Conservation (phyloP, 2,329 filamentous ascomycete genomes). For the Sclerotinia sclerotiorum region DNA sequence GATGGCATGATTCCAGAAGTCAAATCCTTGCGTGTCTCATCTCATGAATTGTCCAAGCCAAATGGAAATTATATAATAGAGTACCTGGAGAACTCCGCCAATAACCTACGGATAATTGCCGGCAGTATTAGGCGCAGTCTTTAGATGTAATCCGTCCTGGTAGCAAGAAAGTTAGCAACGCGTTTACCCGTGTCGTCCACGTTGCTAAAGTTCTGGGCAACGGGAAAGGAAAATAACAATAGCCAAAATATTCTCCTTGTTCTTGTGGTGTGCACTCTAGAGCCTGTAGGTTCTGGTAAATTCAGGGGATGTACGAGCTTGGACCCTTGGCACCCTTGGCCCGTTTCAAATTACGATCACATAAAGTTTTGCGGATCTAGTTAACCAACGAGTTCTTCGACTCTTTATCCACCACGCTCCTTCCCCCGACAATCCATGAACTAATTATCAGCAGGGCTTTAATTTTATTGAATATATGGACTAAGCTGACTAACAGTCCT, state of each 20-base stretch:
- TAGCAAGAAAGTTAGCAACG: not conserved
- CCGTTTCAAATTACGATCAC: constrained; percentile 2
- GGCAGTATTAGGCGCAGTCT: not conserved
- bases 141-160: not conserved
- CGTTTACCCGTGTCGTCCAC: not conserved
- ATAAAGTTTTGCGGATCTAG: not conserved
- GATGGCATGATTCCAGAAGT: not conserved
- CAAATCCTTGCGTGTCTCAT: not conserved
- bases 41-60: not conserved
- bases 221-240: not conserved
- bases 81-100: not conserved
- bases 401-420: not conserved
- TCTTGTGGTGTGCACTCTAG: not conserved
- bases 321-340: not conserved
- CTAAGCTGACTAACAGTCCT: too few species aligned
- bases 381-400: not conserved
- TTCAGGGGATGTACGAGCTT: constrained; percentile 1
- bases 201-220: not conserved
- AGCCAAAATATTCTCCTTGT: not conserved
- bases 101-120: not conserved
- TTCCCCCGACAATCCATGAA: not conserved
- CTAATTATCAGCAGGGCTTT: not conserved
- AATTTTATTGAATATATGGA: not conserved
- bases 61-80: not conserved
- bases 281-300: not conserved